phyloP scores from a whole-genome alignment of 2,329 filamentous ascomycete species.

The Neodidymelliopsis sp. region DNA sequence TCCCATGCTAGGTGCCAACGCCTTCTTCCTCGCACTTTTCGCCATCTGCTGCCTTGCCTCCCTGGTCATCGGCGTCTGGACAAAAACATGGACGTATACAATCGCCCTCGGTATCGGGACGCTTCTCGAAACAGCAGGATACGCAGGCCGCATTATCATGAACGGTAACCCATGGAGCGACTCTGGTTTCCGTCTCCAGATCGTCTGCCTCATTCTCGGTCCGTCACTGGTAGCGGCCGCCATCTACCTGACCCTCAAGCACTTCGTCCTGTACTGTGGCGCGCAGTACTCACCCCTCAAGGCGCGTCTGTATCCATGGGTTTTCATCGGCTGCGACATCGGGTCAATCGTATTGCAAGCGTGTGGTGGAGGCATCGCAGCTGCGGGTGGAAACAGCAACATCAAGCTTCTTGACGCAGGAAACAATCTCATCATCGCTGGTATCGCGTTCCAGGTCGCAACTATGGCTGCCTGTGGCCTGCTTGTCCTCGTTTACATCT shows the following conservation, averaged over 20 bases:
- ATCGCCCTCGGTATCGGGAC: conserved; percentile 51
- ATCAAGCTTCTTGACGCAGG: conserved; percentile 51
- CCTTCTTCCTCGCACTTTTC: conserved; percentile 46
- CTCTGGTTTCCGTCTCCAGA: conserved; percentile 53
- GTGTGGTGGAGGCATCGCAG: conserved; percentile 63
- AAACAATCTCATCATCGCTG: conserved; percentile 63
- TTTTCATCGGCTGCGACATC: conserved; percentile 66
- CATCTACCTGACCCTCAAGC: conserved; percentile 58
- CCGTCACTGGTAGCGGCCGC: conserved; percentile 57
- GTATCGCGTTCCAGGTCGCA: conserved; percentile 63
- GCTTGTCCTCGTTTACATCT: conserved; percentile 46
- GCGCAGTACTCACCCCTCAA: conserved; percentile 51
- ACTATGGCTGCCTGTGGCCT: conserved; percentile 58
- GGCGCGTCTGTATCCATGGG: conserved; percentile 58
- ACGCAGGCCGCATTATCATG: conserved; percentile 54
- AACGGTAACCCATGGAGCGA: conserved; percentile 53
- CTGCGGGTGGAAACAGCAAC: conserved; percentile 40
- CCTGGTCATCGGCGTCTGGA: conserved; percentile 37
- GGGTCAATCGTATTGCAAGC: conserved; percentile 64
- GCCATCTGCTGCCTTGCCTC: conserved; percentile 26
- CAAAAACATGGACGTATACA: conserved; percentile 52
- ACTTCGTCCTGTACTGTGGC: conserved; percentile 55
- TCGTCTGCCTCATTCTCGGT: conserved; percentile 53
- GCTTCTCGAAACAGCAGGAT: conserved; percentile 53
- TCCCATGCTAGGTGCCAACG: conserved; percentile 49